These are phyloP conservation scores for Melampsora occidentalis DNA, from an alignment of 1,284 basidiomycete genomes.

Conservation along the genomic window DNA sequence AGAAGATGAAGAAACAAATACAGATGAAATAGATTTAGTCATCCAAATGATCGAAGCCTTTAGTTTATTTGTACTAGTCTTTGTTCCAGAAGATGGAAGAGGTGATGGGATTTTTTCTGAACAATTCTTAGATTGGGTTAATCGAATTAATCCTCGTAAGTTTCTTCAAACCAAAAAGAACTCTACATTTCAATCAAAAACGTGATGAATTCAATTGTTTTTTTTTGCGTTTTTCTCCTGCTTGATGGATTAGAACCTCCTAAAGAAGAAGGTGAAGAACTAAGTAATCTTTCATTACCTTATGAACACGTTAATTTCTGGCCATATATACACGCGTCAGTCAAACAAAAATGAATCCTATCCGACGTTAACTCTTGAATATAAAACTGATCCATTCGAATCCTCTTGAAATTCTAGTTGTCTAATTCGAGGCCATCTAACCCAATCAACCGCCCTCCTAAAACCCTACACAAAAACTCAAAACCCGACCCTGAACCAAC, in stretches of 20 bases:
- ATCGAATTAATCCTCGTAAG: constrained; percentile 42
- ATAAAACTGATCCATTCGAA: constrained; percentile 8
- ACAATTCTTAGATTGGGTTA: constrained; percentile 43
- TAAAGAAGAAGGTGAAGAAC: constrained; percentile 39
- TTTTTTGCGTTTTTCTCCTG: not conserved
- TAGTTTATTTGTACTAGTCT: constrained; percentile 38
- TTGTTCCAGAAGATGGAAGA: constrained; percentile 35
- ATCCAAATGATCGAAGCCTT: constrained; percentile 32
- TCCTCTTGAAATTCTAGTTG: constrained; percentile 22
- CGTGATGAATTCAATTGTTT: not conserved
- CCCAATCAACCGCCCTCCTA: constrained; percentile 34
- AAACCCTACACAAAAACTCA: constrained; percentile 32
- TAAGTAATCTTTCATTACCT: constrained; percentile 23
- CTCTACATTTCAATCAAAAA: too few relatives aligned
- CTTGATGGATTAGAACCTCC: constrained; percentile 20
- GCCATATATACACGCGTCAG: constrained; percentile 44
- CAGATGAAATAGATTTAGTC: constrained; percentile 35
- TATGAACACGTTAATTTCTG: constrained; percentile 43
- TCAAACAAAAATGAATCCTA: not conserved
- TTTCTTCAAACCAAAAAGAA: not conserved
- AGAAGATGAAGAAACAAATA: constrained; percentile 28
- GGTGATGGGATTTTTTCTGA: constrained; percentile 42
- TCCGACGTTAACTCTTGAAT: too few relatives aligned
- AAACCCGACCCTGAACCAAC: constrained; percentile 41
- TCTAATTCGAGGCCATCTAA: constrained; percentile 39